Evolutionary conservation across 768 basidiomycete genomes (phyloP).

Genomic region (Mycena indigotica): DNA sequence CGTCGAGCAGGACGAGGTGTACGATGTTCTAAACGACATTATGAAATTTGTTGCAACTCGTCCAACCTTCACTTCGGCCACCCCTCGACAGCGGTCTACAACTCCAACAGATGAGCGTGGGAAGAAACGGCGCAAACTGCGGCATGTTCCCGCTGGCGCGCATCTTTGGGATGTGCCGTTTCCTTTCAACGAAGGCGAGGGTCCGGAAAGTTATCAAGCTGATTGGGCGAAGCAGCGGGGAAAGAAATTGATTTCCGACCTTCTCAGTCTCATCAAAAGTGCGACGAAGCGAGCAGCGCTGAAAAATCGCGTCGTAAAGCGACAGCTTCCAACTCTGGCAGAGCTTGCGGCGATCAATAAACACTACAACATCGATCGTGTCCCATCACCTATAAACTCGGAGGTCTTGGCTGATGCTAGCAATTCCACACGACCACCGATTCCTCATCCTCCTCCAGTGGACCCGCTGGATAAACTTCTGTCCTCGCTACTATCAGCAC

Average conservation of each 20-base stretch:
- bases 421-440: conserved; percentile 8
- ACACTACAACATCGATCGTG: conserved; percentile 17
- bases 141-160: conserved; percentile 76
- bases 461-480: conserved; percentile 44
- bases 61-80: conserved; percentile 1
- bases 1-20: conserved; percentile 64
- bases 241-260: conserved; percentile 61
- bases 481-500: conserved; percentile 39
- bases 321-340: conserved; percentile 15
- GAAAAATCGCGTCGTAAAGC: conserved; percentile 45
- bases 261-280: conserved; percentile 59
- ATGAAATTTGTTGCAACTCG: conserved; percentile 57
- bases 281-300: conserved; percentile 65
- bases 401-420: conserved; percentile 33
- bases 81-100: conserved; percentile 7
- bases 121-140: conserved; percentile 63
- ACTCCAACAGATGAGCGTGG: conserved; percentile 17
- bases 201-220: conserved; percentile 61
- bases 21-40: conserved; percentile 65
- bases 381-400: conserved; percentile 14
- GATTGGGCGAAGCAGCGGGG: conserved; percentile 70
- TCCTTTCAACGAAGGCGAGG: conserved; percentile 73
- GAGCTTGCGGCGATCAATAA: conserved; percentile 12
- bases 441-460: conserved; percentile 10
- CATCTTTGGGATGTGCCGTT: conserved; percentile 83